Percentiles rank a stretch among this genome's conserved stretches.
phyloP scores from a whole-genome alignment of 1,139 yeast genomes.

The Eremothecium gossypii region DNA sequence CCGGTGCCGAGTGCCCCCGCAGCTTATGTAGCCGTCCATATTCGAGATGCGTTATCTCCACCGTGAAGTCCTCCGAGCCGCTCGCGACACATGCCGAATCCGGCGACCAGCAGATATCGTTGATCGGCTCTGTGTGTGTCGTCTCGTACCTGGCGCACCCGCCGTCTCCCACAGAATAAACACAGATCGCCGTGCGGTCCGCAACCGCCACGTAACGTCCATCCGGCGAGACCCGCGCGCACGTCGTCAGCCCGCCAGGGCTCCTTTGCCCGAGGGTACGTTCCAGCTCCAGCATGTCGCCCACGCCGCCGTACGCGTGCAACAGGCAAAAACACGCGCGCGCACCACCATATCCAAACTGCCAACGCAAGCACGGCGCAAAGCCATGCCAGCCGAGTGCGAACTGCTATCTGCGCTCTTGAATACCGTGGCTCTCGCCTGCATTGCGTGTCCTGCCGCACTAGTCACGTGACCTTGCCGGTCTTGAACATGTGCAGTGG shows the following conservation, averaged over 20 bases:
- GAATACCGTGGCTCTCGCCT: not conserved
- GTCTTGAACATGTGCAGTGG: too few species aligned
- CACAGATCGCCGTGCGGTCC: conserved; percentile 36
- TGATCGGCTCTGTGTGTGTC: conserved; percentile 23
- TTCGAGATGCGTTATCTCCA: conserved; percentile 60
- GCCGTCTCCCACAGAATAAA: conserved; percentile 35
- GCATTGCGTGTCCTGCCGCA: not conserved
- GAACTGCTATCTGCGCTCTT: too few species aligned
- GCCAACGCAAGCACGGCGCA: too few species aligned
- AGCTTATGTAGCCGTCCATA: conserved; percentile 49
- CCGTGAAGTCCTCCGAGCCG: conserved; percentile 78
- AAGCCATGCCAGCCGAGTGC: too few species aligned
- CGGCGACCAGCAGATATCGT: conserved; percentile 50
- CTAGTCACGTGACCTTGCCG: not conserved
- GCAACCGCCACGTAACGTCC: conserved; percentile 53
- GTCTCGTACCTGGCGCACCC: conserved; percentile 27
- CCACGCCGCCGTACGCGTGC: too few species aligned
- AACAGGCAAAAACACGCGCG: too few species aligned
- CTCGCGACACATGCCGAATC: conserved; percentile 69
- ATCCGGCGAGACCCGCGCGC: conserved; percentile 58
- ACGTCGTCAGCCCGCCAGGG: conserved; percentile 26
- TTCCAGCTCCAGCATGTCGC: conserved; percentile 6
- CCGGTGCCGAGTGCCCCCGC: conserved; percentile 79
- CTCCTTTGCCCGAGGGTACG: not conserved
- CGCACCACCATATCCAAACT: too few species aligned